These are phyloP conservation scores for Corynespora cassiicola DNA, from an alignment of 2,329 filamentous ascomycete genomes.

Conservation along the genomic window DNA sequence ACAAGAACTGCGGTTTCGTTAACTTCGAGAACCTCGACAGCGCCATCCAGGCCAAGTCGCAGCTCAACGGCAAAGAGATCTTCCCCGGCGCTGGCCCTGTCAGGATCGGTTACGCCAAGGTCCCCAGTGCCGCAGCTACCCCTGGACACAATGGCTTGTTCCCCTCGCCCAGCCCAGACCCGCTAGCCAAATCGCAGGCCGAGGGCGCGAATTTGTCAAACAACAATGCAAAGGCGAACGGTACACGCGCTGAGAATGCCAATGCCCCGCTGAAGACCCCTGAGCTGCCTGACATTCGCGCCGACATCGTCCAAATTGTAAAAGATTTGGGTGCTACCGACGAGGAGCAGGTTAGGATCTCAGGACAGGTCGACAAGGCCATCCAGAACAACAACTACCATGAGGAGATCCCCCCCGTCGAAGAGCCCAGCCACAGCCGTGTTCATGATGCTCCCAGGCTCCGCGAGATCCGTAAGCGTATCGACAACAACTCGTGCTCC, in stretches of 20 bases:
- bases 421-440: conserved; percentile 86
- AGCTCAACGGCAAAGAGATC: conserved; percentile 95
- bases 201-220: conserved; percentile 43
- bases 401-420: conserved; percentile 86
- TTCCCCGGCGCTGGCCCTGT: conserved; percentile 96
- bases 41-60: conserved; percentile 84
- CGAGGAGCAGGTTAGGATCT: conserved; percentile 77
- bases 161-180: conserved; percentile 90
- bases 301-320: conserved; percentile 85
- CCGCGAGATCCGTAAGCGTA: conserved; percentile 94
- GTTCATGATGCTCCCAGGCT: conserved; percentile 94
- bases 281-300: conserved; percentile 76
- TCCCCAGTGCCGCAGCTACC: conserved; percentile 85
- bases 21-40: conserved; percentile 94
- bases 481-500: conserved; percentile 91
- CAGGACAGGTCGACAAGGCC: conserved; percentile 74
- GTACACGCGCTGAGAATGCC: conserved; percentile 52
- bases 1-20: conserved; percentile 99
- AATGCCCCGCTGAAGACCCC: conserved; percentile 70
- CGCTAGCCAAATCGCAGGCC: conserved; percentile 65
- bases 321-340: conserved; percentile 85
- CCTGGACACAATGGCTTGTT: conserved; percentile 88
- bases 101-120: conserved; percentile 96
- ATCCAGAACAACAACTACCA: conserved; percentile 76
- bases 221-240: conserved; percentile 39